phyloP scores from a whole-genome alignment of 345 rosid species.

The Balakata baccata region DNA sequence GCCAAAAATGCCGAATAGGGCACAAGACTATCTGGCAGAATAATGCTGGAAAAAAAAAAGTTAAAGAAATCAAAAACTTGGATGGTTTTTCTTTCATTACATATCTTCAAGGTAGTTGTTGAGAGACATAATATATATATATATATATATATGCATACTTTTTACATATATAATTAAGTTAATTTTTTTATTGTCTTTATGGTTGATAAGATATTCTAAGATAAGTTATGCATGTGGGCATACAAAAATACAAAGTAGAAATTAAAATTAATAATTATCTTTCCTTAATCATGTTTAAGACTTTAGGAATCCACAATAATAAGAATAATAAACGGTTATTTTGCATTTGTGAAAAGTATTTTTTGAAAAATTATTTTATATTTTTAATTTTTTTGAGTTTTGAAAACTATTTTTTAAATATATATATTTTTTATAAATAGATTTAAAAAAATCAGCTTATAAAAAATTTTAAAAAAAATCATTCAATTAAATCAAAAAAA shows the following conservation, averaged over 20 bases:
- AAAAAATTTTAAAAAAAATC: too few species aligned
- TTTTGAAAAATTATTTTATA: too few species aligned
- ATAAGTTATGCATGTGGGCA: slow-evolving; percentile 11
- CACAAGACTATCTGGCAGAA: slow-evolving; percentile 7
- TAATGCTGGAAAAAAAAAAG: not conserved
- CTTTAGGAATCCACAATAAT: slow-evolving; percentile 9
- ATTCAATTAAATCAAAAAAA: too few species aligned
- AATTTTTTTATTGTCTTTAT: not conserved
- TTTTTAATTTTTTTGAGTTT: too few species aligned
- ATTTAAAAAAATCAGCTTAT: not conserved
- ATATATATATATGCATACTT: not conserved
- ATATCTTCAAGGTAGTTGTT: slow-evolving; percentile 18
- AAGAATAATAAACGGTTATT: slow-evolving; percentile 19
- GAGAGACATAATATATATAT: not conserved
- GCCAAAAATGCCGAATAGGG: slow-evolving; percentile 6
- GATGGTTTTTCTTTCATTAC: slow-evolving; percentile 2
- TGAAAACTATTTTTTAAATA: too few species aligned
- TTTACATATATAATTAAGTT: not conserved
- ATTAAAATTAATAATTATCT: not conserved
- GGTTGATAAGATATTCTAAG: slow-evolving; percentile 7
- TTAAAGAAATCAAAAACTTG: not conserved
- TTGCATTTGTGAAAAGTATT: too few species aligned
- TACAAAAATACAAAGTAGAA: not conserved
- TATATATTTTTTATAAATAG: too few species aligned
- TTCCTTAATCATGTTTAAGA: slow-evolving; percentile 20